Conservation (phyloP, 805 yeast genomes). For the Wickerhamomyces bisporus region DNA sequence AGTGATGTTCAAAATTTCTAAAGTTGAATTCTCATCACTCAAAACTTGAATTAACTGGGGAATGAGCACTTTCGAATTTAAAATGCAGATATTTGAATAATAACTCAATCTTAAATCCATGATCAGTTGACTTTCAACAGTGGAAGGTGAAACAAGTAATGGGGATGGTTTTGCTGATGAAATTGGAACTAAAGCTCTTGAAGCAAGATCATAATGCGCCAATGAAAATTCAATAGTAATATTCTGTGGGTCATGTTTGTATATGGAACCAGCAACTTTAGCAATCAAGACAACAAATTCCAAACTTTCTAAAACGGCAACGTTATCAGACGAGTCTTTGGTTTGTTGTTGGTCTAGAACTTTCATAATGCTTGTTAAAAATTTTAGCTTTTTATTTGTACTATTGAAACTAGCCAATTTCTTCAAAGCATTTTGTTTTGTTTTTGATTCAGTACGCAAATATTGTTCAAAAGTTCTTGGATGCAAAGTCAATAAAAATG, state of each 20-base stretch:
- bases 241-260: constrained; percentile 20
- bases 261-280: constrained; percentile 28
- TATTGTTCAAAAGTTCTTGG: constrained; percentile 28
- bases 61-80: constrained; percentile 14
- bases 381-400: constrained; percentile 20
- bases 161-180: constrained; percentile 14
- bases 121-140: constrained; percentile 19
- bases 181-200: constrained; percentile 20
- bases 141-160: constrained; percentile 8
- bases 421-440: constrained; percentile 15
- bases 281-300: constrained; percentile 29
- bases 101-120: constrained; percentile 27
- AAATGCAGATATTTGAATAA: constrained; percentile 21
- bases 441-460: constrained; percentile 12
- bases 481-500: constrained; percentile 28
- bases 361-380: constrained; percentile 15
- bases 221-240: constrained; percentile 26
- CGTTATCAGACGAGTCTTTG: constrained; percentile 19
- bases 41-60: constrained; percentile 19
- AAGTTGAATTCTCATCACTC: constrained; percentile 26
- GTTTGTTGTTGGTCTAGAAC: constrained; percentile 12
- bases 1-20: constrained; percentile 29
- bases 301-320: constrained; percentile 21
- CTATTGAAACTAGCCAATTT: constrained; percentile 17
- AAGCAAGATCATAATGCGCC: constrained; percentile 13